Evolutionary conservation across 2,329 filamentous ascomycete species (phyloP), one percentile per base, ranked within the genome.

Genomic region (Paraphoma chrysanthemicola): DNA sequence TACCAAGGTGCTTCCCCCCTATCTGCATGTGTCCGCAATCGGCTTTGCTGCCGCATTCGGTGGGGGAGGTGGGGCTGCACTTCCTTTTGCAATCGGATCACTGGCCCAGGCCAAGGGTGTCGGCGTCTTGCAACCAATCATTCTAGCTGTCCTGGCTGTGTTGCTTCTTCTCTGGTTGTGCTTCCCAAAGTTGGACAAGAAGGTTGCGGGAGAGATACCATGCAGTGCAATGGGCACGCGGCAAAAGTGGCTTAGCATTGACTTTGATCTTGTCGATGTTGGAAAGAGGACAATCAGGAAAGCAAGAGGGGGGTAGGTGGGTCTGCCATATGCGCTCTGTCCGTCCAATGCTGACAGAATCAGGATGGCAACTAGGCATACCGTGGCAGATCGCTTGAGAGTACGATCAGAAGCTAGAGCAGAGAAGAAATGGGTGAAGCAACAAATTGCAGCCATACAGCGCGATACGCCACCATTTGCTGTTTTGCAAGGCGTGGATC

Each of bases 1-100:
- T 4, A 91, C 90, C 0, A 92, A 90, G 66, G 78, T 93, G 6
- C 79, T 95, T 2, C 90, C 91, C 0, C 80, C 80, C 36, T 83
- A 90, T 55, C 80, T 91, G n/a, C 91, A 95, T 67, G 89, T 94
- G 36, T 86, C 85, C 10, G 86, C 88, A 0, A 90, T 95, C 57
- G 91, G 91, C 0, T 93, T 94, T 67, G 88, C 88, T 1, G 86
- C 90, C 1, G 90, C 90, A 0, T 86, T 93, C 69, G 91, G 91
- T 4, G 88, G 89, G 0, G 84, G 83, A 1, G 91, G 91, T 0
- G 90, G 87, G 1, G 88, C 89, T 76, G 65, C 80, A 0, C 89
- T 71, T 81, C 89, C 23, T 82, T 91, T 80, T 50, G 83, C 83
- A 1, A 85, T 90, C 1, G 89, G 88, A 3, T 87, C 86, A 2